Evolutionary conservation across 164 flowering plant genomes (phyloP).

Genomic region (Vitis riparia): DNA sequence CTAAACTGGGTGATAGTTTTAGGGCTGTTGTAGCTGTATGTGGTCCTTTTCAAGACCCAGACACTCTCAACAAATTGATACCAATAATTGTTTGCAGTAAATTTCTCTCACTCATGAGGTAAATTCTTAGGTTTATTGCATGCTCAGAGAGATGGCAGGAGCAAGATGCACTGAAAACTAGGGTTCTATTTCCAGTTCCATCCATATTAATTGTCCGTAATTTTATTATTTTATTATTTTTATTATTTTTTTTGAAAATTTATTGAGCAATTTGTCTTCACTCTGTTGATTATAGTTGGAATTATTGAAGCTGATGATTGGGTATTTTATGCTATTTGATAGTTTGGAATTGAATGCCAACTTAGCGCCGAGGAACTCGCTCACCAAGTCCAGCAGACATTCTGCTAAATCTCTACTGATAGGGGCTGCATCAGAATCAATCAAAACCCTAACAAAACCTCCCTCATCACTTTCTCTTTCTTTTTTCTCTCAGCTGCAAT

Average conservation of each 20-base stretch:
- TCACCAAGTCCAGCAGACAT: constrained; percentile 83
- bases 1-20: too few relatives aligned
- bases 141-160: too few relatives aligned
- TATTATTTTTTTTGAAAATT: neutral
- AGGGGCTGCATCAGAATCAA: too few relatives aligned
- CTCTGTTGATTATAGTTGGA: neutral
- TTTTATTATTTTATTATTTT: neutral
- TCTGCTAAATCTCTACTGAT: constrained; percentile 37
- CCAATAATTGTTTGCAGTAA: too few relatives aligned
- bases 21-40: neutral
- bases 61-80: too few relatives aligned
- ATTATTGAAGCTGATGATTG: constrained; percentile 17
- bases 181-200: neutral
- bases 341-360: constrained; percentile 96
- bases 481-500: neutral
- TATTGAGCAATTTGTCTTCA: too few relatives aligned
- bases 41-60: too few relatives aligned
- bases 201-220: neutral
- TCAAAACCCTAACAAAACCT: neutral
- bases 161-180: neutral
- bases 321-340: neutral
- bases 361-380: constrained; percentile 96
- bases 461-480: constrained; percentile 1
- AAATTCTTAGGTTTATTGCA: too few relatives aligned
- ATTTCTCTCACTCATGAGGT: too few relatives aligned